Conservation (phyloP, 768 basidiomycete genomes). For the Termitomyces sp. region DNA sequence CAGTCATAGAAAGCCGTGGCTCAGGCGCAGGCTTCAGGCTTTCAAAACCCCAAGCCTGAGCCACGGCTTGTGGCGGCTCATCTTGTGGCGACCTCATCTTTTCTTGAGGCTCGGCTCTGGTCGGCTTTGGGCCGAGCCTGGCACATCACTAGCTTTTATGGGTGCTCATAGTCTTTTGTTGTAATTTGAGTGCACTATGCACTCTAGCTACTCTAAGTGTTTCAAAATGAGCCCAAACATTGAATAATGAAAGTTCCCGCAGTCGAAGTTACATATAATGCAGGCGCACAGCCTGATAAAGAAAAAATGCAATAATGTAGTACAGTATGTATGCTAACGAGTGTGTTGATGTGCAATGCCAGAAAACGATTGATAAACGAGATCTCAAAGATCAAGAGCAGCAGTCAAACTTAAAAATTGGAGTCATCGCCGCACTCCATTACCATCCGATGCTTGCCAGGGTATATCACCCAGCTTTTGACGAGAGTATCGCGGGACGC, state of each 20-base stretch:
- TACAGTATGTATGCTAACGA: conserved; percentile 25
- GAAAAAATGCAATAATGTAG: conserved; percentile 2
- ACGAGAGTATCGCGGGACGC: conserved; percentile 38
- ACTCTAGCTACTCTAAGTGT: neutral
- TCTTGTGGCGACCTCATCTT: too few species aligned
- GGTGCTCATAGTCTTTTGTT: too few species aligned
- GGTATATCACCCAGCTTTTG: conserved; percentile 62
- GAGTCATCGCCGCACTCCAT: conserved; percentile 11
- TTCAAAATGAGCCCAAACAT: neutral
- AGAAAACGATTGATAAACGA: conserved; percentile 13
- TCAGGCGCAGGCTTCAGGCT: too few species aligned
- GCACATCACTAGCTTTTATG: too few species aligned
- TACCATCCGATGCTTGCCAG: conserved; percentile 39
- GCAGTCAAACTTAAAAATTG: neutral
- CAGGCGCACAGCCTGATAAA: neutral
- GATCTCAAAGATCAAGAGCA: conserved; percentile 9
- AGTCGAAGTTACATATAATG: neutral
- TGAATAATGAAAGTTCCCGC: neutral
- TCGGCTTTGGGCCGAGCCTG: too few species aligned
- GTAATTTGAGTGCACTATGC: too few species aligned
- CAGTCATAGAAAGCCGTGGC: too few species aligned
- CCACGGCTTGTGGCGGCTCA: too few species aligned
- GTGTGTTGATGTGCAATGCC: conserved; percentile 23
- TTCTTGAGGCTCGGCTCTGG: too few species aligned
- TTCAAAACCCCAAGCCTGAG: too few species aligned